These are phyloP conservation scores for Chaetoceros muelleri DNA, from an alignment of 108 stramenopile genomes.

Conservation along the genomic window DNA sequence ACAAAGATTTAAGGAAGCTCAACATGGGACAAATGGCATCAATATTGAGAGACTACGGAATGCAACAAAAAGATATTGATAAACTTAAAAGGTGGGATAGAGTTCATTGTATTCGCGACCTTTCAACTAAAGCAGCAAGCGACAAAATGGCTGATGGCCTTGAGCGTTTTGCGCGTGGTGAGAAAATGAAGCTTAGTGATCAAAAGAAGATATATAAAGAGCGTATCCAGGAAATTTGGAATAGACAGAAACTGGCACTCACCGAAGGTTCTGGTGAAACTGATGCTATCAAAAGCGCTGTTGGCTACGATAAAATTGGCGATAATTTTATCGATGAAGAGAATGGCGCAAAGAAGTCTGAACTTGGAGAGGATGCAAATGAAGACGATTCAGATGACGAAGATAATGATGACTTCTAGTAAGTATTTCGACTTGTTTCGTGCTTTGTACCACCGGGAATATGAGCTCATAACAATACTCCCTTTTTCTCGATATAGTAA, in stretches of 20 bases:
- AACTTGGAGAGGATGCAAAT: slow-evolving; percentile 10
- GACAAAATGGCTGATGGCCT: slow-evolving; percentile 82
- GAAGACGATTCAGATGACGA: slow-evolving; percentile 22
- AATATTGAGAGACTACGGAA: slow-evolving; percentile 70
- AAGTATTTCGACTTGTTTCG: neutral
- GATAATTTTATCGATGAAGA: slow-evolving; percentile 21
- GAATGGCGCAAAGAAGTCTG: slow-evolving; percentile 27
- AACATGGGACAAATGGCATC: slow-evolving; percentile 86
- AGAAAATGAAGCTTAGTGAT: slow-evolving; percentile 76
- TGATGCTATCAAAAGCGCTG: slow-evolving; percentile 13
- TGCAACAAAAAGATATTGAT: slow-evolving; percentile 71
- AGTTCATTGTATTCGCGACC: slow-evolving; percentile 82
- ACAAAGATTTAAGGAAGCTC: slow-evolving; percentile 82
- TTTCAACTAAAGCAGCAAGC: slow-evolving; percentile 80
- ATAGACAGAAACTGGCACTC: slow-evolving; percentile 65
- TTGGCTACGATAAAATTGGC: slow-evolving; percentile 16
- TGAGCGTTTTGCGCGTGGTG: slow-evolving; percentile 81
- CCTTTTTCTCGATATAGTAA: no score
- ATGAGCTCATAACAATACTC: no score
- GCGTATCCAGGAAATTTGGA: slow-evolving; percentile 84
- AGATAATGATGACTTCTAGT: neutral
- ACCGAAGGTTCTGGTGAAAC: slow-evolving; percentile 14
- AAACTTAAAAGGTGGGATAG: slow-evolving; percentile 90
- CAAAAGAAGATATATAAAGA: slow-evolving; percentile 80
- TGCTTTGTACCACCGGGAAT: no score